Percentiles rank a stretch among this genome's conserved stretches.
Conservation (phyloP, 2,329 filamentous ascomycete species). For the Trichoderma koningiopsis region DNA sequence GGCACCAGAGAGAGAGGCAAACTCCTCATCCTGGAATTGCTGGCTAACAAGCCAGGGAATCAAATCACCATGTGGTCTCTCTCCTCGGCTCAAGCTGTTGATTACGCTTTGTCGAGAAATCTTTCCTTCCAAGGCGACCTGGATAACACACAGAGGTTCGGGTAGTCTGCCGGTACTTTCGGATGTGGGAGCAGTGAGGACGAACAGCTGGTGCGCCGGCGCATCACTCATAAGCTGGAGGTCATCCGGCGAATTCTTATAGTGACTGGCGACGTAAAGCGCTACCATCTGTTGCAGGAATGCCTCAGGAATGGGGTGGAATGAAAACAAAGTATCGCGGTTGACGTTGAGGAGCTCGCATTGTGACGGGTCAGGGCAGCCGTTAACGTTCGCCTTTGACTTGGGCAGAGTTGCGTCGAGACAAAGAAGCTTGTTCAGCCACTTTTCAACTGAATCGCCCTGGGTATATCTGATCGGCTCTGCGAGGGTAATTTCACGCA, state of each 20-base stretch:
- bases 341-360: conserved; percentile 95
- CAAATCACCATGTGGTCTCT: conserved; percentile 85
- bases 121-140: conserved; percentile 90
- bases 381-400: conserved; percentile 69
- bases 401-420: conserved; percentile 88
- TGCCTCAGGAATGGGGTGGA: conserved; percentile 94
- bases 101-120: conserved; percentile 93
- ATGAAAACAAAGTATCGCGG: conserved; percentile 95
- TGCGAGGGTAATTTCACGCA: conserved; percentile 88
- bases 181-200: conserved; percentile 82
- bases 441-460: conserved; percentile 90
- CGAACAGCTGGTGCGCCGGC: conserved; percentile 93
- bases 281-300: conserved; percentile 99
- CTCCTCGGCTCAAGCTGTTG: conserved; percentile 84
- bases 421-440: conserved; percentile 92
- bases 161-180: conserved; percentile 78
- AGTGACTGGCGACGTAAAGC: conserved; percentile 93
- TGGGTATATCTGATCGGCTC: conserved; percentile 95
- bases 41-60: conserved; percentile 98
- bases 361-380: conserved; percentile 85
- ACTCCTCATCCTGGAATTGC: conserved; percentile 97
- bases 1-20: conserved; percentile 89
- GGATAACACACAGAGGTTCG: conserved; percentile 91
- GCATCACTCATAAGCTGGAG: conserved; percentile 99
- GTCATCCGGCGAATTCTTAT: conserved; percentile 98